Percentiles rank a stretch among this genome's conserved stretches.
These are phyloP conservation scores for Elsinoe arachidis DNA, from an alignment of 2,329 filamentous ascomycete species.

Conservation along the genomic window DNA sequence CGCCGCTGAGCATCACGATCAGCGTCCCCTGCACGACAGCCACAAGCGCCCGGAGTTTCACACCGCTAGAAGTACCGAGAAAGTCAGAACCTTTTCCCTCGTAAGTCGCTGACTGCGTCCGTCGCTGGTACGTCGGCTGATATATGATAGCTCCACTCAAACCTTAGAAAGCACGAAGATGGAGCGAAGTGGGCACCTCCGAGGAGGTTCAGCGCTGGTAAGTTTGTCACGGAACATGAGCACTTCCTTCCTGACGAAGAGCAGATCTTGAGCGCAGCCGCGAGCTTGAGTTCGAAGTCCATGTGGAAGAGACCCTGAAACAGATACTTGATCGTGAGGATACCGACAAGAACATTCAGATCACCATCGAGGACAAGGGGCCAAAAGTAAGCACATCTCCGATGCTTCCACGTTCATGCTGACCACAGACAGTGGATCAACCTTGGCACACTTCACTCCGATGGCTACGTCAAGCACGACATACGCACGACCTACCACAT, in stretches of 20 bases:
- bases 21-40: not conserved
- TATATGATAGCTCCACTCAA: not conserved
- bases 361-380: constrained; percentile 91
- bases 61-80: constrained; percentile 9
- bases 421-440: constrained; percentile 57
- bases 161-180: constrained; percentile 13
- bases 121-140: not conserved
- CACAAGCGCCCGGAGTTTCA: not conserved
- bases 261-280: constrained; percentile 7
- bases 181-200: constrained; percentile 11
- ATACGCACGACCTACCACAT: constrained; percentile 95
- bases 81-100: constrained; percentile 11
- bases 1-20: not conserved
- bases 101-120: not conserved
- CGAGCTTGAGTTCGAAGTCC: constrained; percentile 36
- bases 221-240: not conserved
- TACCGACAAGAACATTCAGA: constrained; percentile 89
- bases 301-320: constrained; percentile 75
- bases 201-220: constrained; percentile 11
- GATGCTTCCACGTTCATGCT: constrained; percentile 18
- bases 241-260: not conserved
- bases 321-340: constrained; percentile 78
- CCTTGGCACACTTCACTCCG: constrained; percentile 75
- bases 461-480: constrained; percentile 79
- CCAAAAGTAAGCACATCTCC: constrained; percentile 59